phyloP scores from a whole-genome alignment of 768 basidiomycete genomes.

The Podaxis sp. region DNA sequence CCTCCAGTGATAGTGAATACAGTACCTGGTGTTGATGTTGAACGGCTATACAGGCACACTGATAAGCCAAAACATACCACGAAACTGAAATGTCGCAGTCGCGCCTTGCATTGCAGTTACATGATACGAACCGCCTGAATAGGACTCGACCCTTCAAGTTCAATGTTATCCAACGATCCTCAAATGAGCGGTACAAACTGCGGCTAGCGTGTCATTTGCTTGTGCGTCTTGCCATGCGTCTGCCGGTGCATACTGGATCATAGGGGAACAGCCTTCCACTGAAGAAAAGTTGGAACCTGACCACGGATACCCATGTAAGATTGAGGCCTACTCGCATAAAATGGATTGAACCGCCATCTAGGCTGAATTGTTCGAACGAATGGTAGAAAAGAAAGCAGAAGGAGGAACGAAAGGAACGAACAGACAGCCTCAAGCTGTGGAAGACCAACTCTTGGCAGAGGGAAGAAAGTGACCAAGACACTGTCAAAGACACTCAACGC shows the following conservation, averaged over 20 bases:
- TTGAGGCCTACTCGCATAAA: slow-evolving; percentile 29
- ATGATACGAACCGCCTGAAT: slow-evolving; percentile 46
- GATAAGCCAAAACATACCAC: slow-evolving; percentile 34
- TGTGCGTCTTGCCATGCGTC: slow-evolving; percentile 51
- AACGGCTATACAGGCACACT: not conserved
- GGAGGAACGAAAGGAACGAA: slow-evolving; percentile 21
- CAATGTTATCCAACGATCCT: not conserved
- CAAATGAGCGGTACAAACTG: slow-evolving; percentile 27
- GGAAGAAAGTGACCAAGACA: not conserved
- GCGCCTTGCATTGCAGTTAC: slow-evolving; percentile 44
- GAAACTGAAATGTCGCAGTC: slow-evolving; percentile 48
- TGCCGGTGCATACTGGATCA: slow-evolving; percentile 49
- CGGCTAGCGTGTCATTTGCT: slow-evolving; percentile 35
- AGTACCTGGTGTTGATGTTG: slow-evolving; percentile 35
- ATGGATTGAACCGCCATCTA: slow-evolving; percentile 51
- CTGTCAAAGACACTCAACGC: not conserved
- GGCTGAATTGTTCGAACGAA: slow-evolving; percentile 28
- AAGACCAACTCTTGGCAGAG: slow-evolving; percentile 12
- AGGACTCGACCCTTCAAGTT: slow-evolving; percentile 30
- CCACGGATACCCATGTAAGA: not conserved
- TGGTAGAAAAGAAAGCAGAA: slow-evolving; percentile 21
- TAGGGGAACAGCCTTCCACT: slow-evolving; percentile 61
- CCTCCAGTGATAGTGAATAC: slow-evolving; percentile 55
- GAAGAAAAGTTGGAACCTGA: not conserved
- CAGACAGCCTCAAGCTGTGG: slow-evolving; percentile 11